Conservation (phyloP, 345 rosid species). For the Dovyalis caffra region DNA sequence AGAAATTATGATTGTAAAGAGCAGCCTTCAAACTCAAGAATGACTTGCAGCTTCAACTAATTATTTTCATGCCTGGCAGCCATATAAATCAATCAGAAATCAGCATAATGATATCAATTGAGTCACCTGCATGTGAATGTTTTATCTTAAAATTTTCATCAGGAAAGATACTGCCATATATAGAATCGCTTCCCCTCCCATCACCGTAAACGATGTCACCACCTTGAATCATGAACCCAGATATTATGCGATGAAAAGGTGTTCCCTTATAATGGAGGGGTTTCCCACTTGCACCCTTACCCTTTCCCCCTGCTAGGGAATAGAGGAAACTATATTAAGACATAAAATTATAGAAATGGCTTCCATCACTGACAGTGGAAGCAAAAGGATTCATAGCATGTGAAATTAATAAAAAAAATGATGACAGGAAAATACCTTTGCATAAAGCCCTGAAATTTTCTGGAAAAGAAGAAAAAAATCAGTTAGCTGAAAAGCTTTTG, state of each 20-base stretch:
- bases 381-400: constrained; percentile 1
- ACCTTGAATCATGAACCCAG: constrained; percentile 95
- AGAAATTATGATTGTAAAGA: not conserved
- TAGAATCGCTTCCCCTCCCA: constrained; percentile 80
- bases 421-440: constrained; percentile 59
- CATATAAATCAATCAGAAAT: constrained; percentile 4
- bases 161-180: constrained; percentile 75
- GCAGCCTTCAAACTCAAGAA: not conserved
- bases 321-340: not conserved
- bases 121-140: constrained; percentile 79
- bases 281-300: constrained; percentile 58
- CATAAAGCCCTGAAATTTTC: constrained; percentile 96
- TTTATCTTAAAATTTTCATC: constrained; percentile 90
- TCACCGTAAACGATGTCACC: constrained; percentile 75
- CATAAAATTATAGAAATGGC: not conserved
- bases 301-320: constrained; percentile 58
- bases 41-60: not conserved
- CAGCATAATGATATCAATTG: not conserved
- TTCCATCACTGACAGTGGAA: not conserved
- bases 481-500: constrained; percentile 21
- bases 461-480: constrained; percentile 37
- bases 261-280: constrained; percentile 74
- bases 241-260: constrained; percentile 85
- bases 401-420: not conserved
- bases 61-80: not conserved